A percentile compares a stretch with the other conserved stretches of the same genome.
phyloP scores from a whole-genome alignment of 306 rosid genomes.

The Dryas alaskensis region DNA sequence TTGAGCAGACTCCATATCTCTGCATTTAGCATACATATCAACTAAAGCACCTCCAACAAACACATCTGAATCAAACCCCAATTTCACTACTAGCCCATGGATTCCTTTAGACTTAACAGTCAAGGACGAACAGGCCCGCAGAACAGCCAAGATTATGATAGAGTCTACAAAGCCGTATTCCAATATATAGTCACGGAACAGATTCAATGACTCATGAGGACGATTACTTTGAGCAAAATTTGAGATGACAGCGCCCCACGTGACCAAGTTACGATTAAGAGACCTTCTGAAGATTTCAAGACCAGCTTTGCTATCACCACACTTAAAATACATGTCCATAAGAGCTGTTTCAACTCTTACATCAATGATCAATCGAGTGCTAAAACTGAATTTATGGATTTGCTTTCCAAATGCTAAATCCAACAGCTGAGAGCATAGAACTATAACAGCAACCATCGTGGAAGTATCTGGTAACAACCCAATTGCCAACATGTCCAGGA shows the following conservation, averaged over 20 bases:
- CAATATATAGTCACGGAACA: slow-evolving; percentile 22
- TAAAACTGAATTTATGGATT: slow-evolving; percentile 28
- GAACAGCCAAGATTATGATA: slow-evolving; percentile 34
- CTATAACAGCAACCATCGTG: slow-evolving; percentile 35
- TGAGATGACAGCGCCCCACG: slow-evolving; percentile 36
- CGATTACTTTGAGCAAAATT: slow-evolving; percentile 23
- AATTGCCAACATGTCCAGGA: slow-evolving; percentile 30
- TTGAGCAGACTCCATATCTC: slow-evolving; percentile 30
- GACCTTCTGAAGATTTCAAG: slow-evolving; percentile 29
- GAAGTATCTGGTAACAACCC: slow-evolving; percentile 33
- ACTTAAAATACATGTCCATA: slow-evolving; percentile 40
- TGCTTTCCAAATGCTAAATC: slow-evolving; percentile 37
- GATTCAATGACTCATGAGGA: slow-evolving; percentile 30
- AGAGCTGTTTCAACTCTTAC: slow-evolving; percentile 44
- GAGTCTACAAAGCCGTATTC: slow-evolving; percentile 28
- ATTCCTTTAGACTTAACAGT: slow-evolving; percentile 28
- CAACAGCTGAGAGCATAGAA: slow-evolving; percentile 31
- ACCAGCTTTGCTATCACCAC: slow-evolving; percentile 26
- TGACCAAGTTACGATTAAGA: slow-evolving; percentile 20
- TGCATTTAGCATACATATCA: slow-evolving; percentile 41
- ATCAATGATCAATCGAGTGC: slow-evolving; percentile 23
- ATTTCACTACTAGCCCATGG: slow-evolving; percentile 31
- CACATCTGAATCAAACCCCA: slow-evolving; percentile 21
- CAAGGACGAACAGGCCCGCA: slow-evolving; percentile 43
- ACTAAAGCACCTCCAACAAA: slow-evolving; percentile 37